Evolutionary conservation across 2,329 filamentous ascomycete species (phyloP).

Genomic region (Paramyrothecium roridum): DNA sequence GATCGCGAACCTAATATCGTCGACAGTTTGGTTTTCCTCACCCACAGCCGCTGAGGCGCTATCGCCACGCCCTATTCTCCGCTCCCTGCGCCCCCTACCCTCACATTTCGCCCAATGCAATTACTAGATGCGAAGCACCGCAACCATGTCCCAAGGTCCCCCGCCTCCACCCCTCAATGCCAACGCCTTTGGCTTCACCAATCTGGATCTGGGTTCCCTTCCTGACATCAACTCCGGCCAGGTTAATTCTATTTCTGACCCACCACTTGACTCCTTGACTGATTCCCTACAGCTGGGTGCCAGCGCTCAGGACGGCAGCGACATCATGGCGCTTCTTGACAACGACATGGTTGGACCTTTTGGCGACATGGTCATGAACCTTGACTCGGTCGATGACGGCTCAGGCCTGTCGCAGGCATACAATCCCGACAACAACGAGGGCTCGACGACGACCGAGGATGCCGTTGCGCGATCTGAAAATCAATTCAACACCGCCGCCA

Average conservation of each 20-base stretch:
- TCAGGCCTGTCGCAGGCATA: constrained; percentile 14
- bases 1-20: no score
- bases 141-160: constrained; percentile 32
- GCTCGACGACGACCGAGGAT: constrained; percentile 19
- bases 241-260: constrained; percentile 13
- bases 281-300: constrained; percentile 15
- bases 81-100: not conserved
- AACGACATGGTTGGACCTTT: constrained; percentile 34
- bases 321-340: constrained; percentile 43
- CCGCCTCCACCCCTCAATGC: constrained; percentile 26
- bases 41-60: not conserved
- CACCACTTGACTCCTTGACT: not conserved
- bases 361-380: constrained; percentile 37
- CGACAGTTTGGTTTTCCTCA: no score
- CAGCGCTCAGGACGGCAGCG: constrained; percentile 25
- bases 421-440: constrained; percentile 13
- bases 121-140: constrained; percentile 17
- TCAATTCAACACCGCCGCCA: constrained; percentile 28
- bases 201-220: constrained; percentile 22
- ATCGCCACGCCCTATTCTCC: not conserved
- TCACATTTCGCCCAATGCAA: constrained; percentile 20
- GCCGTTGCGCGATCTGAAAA: constrained; percentile 28
- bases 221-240: constrained; percentile 20
- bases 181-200: constrained; percentile 33
- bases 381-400: constrained; percentile 32